Evolutionary conservation across 116 monocot species (phyloP), one percentile per base, ranked within the genome.

Genomic region (Dioscorea cayenensis): DNA sequence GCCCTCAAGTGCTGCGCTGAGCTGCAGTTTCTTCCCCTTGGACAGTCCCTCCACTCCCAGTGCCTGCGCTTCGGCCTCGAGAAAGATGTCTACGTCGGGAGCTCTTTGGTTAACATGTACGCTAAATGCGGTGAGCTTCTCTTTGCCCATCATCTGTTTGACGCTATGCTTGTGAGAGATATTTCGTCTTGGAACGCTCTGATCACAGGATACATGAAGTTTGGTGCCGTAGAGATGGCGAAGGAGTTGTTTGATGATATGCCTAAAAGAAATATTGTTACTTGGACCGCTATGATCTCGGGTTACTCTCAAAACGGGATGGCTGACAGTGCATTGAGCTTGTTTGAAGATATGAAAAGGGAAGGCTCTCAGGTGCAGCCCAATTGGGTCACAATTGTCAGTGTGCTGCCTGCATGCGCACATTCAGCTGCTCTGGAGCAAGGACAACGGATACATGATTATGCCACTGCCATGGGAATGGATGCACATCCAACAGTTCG

Each of bases 241-340:
- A 52, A 77, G 67, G 55, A 73, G 4, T 28, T 88, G 62, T 88
- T 92, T 51, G 69, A 63, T 10, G 64, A 19, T n/a, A 86, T 92
- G 83, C 77, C 79, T 0, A 51, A 32, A 4, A 77, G 77, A 51
- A 88, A 79, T 73, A 69, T 88, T 1, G 22, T 92, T 6, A 75
- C 92, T 7, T 92, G 83, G 91, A 87, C 85, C 1, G 67, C 87
- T 0, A 84, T 87, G 90, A 73, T 87, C 6, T 82, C 84, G 0
- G 91, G 87, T 10, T 83, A 71, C 28, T 27, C 80, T 4, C 91
- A 87, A 85, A 91, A 87, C 36, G 91, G 91, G 20, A 4, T 74
- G 8, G 90, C 85, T 1, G 84, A 83, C 60, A 73, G 82, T 6
- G 90, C 88, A 0, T 61, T 87, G 83, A 25, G 22, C 23, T 14